Conservation (phyloP, 106 monocot species). For the Dioscorea alata region DNA sequence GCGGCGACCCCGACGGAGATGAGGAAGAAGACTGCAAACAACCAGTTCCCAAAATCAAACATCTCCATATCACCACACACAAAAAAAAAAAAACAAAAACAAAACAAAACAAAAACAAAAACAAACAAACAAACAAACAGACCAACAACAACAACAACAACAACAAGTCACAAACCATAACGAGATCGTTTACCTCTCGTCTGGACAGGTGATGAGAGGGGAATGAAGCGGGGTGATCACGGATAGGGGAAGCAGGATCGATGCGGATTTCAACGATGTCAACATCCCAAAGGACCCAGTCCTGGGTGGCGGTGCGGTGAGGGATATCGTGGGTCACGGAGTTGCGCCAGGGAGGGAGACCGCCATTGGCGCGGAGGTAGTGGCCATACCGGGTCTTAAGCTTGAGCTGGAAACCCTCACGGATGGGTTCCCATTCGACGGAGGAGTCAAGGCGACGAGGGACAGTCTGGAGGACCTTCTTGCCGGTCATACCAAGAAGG, state of each 20-base stretch:
- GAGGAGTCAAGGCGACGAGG: conserved; percentile 71
- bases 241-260: background rate
- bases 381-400: conserved; percentile 57
- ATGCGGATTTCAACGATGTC: conserved; percentile 5
- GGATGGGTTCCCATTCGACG: conserved; percentile 87
- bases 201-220: background rate
- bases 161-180: too few species aligned
- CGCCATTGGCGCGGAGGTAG: conserved; percentile 70
- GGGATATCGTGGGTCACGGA: conserved; percentile 91
- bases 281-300: conserved; percentile 62
- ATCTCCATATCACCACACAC: too few species aligned
- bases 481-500: conserved; percentile 75
- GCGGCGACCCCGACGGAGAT: conserved; percentile 39
- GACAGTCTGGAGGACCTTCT: conserved; percentile 64
- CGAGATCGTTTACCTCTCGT: background rate
- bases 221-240: background rate
- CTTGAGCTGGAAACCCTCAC: conserved; percentile 52
- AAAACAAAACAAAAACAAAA: too few species aligned
- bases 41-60: too few species aligned
- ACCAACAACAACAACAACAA: too few species aligned
- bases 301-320: conserved; percentile 67
- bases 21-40: conserved; percentile 32
- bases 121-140: too few species aligned
- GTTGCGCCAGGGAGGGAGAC: conserved; percentile 83
- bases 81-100: too few species aligned